These are phyloP conservation scores for Daucus carota DNA, from an alignment of 129 eudicot genomes.

Conservation along the genomic window DH1_v3.0 NC_030382.2:14475501-14476000, in stretches of 20 bases:
- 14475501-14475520: constrained; percentile 24
- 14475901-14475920: not conserved
- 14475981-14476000: not conserved
- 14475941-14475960: not conserved
- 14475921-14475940: not conserved
- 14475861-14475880: not conserved
- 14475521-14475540: constrained; percentile 33
- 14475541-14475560: constrained; percentile 8
- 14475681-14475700: constrained; percentile 60
- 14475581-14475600: constrained; percentile 28
- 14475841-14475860: not conserved
- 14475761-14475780: not conserved
- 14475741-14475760: not conserved
- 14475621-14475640: constrained; percentile 42
- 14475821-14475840: not conserved
- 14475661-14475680: constrained; percentile 55
- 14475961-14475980: too few relatives aligned
- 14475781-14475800: not conserved
- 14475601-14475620: constrained; percentile 48
- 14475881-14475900: not conserved
- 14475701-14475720: constrained; percentile 39
- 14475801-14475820: not conserved
- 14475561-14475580: constrained; percentile 6
- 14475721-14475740: not conserved
- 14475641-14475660: constrained; percentile 27